Evolutionary conservation across 1,139 yeast species (phyloP).

Genomic region (Candida sanyaensis): DNA sequence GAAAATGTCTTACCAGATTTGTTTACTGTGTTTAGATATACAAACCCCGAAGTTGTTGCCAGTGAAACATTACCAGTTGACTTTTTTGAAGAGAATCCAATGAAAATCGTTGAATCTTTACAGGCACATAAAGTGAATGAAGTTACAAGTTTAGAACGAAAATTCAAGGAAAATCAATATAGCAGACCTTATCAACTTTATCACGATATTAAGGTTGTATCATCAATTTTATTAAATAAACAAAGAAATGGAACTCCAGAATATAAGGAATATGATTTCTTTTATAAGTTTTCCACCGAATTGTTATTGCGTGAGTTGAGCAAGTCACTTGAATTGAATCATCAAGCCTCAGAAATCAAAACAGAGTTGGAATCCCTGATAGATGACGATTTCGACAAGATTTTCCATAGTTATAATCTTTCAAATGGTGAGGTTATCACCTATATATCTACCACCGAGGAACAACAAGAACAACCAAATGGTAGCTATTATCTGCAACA

Average conservation of each 20-base stretch:
- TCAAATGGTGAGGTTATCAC: constrained; percentile 64
- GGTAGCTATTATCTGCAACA: constrained; percentile 20
- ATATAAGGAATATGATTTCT: constrained; percentile 64
- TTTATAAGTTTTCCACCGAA: constrained; percentile 71
- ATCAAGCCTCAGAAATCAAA: constrained; percentile 6
- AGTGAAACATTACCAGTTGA: constrained; percentile 40
- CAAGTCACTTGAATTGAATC: constrained; percentile 30
- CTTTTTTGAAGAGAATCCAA: constrained; percentile 49
- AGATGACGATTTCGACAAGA: constrained; percentile 61
- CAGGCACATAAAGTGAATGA: constrained; percentile 22
- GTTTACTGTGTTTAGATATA: constrained; percentile 29
- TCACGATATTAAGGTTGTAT: constrained; percentile 73
- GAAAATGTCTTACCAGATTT: constrained; percentile 18
- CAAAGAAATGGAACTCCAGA: constrained; percentile 55
- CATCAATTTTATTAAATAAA: constrained; percentile 50
- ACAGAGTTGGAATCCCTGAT: constrained; percentile 35
- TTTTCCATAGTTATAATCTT: constrained; percentile 59
- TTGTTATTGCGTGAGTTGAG: constrained; percentile 70
- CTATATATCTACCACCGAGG: constrained; percentile 37
- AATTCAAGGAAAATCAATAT: constrained; percentile 33
- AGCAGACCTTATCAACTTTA: constrained; percentile 54
- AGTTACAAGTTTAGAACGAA: constrained; percentile 23
- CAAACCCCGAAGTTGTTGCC: constrained; percentile 41
- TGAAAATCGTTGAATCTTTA: constrained; percentile 44
- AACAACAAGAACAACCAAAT: constrained; percentile 23